These are phyloP conservation scores for Candida andamanensis DNA, from an alignment of 805 yeast species.

Conservation along the genomic window DNA sequence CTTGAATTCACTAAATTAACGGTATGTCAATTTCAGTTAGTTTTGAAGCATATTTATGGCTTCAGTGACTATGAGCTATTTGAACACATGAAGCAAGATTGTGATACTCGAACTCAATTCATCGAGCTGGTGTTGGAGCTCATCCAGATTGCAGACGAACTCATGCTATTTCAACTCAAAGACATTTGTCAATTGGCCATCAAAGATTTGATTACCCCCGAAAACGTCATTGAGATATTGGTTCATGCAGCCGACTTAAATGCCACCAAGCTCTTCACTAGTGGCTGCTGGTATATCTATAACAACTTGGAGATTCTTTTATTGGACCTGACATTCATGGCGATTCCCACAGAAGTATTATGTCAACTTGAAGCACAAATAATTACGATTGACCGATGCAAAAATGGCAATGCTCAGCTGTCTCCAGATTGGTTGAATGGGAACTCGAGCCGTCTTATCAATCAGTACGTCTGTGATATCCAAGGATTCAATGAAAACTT, in stretches of 20 bases:
- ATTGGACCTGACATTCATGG: constrained; percentile 35
- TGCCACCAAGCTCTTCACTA: constrained; percentile 51
- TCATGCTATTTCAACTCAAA: constrained; percentile 55
- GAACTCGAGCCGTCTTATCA: constrained; percentile 15
- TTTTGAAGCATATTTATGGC: constrained; percentile 58
- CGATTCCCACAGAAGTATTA: constrained; percentile 22
- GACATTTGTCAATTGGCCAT: constrained; percentile 57
- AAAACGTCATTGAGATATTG: constrained; percentile 55
- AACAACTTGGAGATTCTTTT: constrained; percentile 60
- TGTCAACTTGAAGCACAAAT: constrained; percentile 24
- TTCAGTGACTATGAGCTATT: constrained; percentile 37
- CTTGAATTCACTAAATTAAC: constrained; percentile 44
- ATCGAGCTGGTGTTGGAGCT: constrained; percentile 53
- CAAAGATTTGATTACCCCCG: constrained; percentile 50
- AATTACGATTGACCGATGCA: constrained; percentile 22
- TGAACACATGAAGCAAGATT: constrained; percentile 19
- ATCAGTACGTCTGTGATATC: constrained; percentile 17
- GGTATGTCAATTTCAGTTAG: constrained; percentile 38
- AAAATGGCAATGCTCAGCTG: constrained; percentile 10
- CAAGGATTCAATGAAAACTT: constrained; percentile 24
- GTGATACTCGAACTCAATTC: constrained; percentile 34
- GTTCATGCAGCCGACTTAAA: constrained; percentile 47
- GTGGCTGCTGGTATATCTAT: constrained; percentile 64
- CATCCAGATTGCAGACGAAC: constrained; percentile 57
- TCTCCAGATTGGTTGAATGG: constrained; percentile 16